Percentiles rank a stretch among this genome's conserved stretches.
Conservation (phyloP, 495 filamentous ascomycete genomes). For the Penicillium alfredii region DNA sequence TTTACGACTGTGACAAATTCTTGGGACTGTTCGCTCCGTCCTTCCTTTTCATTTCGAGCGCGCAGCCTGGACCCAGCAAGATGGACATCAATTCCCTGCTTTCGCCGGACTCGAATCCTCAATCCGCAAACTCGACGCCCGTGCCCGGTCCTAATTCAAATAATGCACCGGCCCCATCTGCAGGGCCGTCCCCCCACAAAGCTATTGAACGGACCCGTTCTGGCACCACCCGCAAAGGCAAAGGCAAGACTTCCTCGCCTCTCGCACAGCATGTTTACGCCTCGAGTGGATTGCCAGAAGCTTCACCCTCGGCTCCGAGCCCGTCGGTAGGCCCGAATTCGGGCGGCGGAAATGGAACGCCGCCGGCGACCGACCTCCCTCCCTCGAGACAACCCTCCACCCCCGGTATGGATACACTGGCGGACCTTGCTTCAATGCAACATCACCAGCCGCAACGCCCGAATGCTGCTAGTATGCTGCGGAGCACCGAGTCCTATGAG, state of each 20-base stretch:
- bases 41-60: slow-evolving; percentile 3
- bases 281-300: slow-evolving; percentile 27
- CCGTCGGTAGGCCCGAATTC: slow-evolving; percentile 22
- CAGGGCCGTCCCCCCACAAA: slow-evolving; percentile 31
- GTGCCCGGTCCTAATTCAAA: slow-evolving; percentile 29
- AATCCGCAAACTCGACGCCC: slow-evolving; percentile 40
- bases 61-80: slow-evolving; percentile 14
- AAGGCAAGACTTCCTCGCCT: slow-evolving; percentile 37
- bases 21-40: slow-evolving; percentile 3
- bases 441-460: slow-evolving; percentile 51
- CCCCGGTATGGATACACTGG: slow-evolving; percentile 59
- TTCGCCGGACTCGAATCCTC: slow-evolving; percentile 57
- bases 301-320: slow-evolving; percentile 26
- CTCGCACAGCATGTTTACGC: slow-evolving; percentile 39
- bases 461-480: slow-evolving; percentile 36
- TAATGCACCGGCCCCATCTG: slow-evolving; percentile 22
- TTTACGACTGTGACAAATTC: slow-evolving; percentile 7
- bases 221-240: slow-evolving; percentile 26
- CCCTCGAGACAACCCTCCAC: slow-evolving; percentile 47
- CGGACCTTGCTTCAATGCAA: slow-evolving; percentile 63
- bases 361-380: slow-evolving; percentile 28
- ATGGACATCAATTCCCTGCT: slow-evolving; percentile 74
- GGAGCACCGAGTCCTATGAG: slow-evolving; percentile 43
- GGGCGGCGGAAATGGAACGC: slow-evolving; percentile 30
- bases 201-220: slow-evolving; percentile 31